Evolutionary conservation across 257 asterid genomes (phyloP).

Genomic region (Scutellaria barbata): DNA sequence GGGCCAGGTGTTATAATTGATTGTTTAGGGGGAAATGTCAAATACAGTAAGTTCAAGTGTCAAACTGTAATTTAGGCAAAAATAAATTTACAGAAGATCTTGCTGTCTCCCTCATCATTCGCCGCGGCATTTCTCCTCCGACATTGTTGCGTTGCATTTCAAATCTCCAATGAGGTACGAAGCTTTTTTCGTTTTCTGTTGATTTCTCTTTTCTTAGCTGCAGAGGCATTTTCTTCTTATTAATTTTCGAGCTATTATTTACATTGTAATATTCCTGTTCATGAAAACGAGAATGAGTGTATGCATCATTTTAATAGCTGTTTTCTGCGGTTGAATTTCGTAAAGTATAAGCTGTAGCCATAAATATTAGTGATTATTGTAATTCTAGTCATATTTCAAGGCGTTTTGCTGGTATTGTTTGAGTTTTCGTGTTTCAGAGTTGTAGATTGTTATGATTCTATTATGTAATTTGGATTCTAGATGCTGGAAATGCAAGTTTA

Average conservation of each 20-base stretch:
- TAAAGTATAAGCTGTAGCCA: neutral
- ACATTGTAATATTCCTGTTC: conserved; percentile 5
- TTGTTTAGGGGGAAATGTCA: neutral
- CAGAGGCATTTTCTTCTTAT: neutral
- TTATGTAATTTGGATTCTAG: conserved; percentile 18
- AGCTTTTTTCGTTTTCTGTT: neutral
- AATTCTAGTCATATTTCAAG: neutral
- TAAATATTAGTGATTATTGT: neutral
- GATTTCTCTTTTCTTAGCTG: conserved; percentile 3
- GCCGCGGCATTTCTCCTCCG: conserved; percentile 19
- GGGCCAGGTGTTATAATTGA: conserved; percentile 4
- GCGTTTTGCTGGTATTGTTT: conserved; percentile 13
- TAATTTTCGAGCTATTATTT: neutral
- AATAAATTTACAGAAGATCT: conserved; percentile 32
- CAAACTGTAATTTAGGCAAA: conserved; percentile 26
- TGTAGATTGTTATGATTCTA: conserved; percentile 27
- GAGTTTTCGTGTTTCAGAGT: conserved; percentile 10
- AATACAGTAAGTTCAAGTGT: neutral
- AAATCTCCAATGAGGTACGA: conserved; percentile 37
- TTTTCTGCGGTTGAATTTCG: neutral
- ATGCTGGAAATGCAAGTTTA: conserved; percentile 24
- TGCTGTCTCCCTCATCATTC: conserved; percentile 22
- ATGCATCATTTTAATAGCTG: neutral
- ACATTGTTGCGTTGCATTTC: conserved; percentile 22
- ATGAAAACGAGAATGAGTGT: conserved; percentile 3